A percentile compares a stretch with the other conserved stretches of the same genome.
phyloP scores from a whole-genome alignment of 768 basidiomycete species.

The Serendipita sp. region DNA sequence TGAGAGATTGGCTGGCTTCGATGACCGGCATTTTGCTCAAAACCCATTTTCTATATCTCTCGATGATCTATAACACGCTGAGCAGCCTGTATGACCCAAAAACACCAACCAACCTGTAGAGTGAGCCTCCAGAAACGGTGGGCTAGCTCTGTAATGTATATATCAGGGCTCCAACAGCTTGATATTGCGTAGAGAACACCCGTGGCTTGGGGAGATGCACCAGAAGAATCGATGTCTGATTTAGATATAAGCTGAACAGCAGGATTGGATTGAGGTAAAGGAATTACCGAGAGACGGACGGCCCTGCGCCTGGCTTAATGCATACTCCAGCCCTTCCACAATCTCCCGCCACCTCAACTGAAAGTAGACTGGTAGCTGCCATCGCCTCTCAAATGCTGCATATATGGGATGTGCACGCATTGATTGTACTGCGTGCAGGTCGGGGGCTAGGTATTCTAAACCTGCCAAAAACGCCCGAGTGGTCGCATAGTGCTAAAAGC shows the following conservation, averaged over 20 bases:
- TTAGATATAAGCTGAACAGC: too few relatives aligned
- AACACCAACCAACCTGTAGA: constrained; percentile 47
- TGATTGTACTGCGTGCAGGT: constrained; percentile 44
- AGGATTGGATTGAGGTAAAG: neutral
- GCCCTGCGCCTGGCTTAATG: constrained; percentile 32
- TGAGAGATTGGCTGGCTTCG: constrained; percentile 22
- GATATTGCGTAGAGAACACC: constrained; percentile 57
- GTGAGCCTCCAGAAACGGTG: constrained; percentile 84
- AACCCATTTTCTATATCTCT: constrained; percentile 70
- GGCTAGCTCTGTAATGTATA: constrained; percentile 69
- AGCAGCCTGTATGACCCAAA: neutral
- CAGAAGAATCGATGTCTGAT: neutral
- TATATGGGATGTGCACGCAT: constrained; percentile 64
- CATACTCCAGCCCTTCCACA: constrained; percentile 56
- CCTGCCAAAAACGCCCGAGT: constrained; percentile 69
- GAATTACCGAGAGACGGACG: constrained; percentile 27
- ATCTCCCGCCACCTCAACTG: constrained; percentile 96
- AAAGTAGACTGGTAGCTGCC: constrained; percentile 96
- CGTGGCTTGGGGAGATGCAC: constrained; percentile 39
- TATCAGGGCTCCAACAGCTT: constrained; percentile 72
- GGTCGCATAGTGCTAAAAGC: constrained; percentile 59
- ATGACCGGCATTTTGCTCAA: constrained; percentile 32
- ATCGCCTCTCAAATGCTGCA: constrained; percentile 58
- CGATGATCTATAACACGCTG: constrained; percentile 41
- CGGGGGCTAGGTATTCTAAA: constrained; percentile 70